A percentile compares a stretch with the other conserved stretches of the same genome.
Conservation (phyloP, 2,329 filamentous ascomycete genomes). For the Blastomyces gilchristii region DNA sequence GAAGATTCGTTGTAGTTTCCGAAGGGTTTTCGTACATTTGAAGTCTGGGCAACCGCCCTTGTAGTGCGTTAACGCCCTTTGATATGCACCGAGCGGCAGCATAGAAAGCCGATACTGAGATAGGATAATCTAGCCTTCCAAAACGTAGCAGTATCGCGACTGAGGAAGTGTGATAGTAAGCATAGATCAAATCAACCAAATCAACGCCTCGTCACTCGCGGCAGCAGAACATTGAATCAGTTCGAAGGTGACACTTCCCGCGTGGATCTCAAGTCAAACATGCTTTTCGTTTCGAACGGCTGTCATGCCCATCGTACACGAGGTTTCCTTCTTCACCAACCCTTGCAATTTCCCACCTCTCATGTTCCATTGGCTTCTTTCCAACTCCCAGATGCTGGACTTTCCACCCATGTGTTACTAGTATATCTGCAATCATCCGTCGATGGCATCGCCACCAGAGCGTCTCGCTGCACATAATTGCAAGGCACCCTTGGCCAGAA, state of each 20-base stretch:
- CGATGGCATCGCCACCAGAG: constrained; percentile 13
- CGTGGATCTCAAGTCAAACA: not conserved
- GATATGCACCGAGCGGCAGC: not conserved
- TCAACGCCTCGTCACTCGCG: not conserved
- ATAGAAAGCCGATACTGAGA: not conserved
- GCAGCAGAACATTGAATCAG: not conserved
- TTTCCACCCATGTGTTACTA: constrained; percentile 9
- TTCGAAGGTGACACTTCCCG: not conserved
- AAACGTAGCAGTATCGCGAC: not conserved
- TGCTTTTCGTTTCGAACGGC: not conserved
- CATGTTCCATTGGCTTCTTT: constrained; percentile 10
- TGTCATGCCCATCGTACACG: constrained; percentile 8
- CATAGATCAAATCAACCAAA: not conserved
- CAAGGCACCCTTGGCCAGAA: constrained; percentile 1
- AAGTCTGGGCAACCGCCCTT: not conserved
- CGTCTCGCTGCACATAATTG: constrained; percentile 14
- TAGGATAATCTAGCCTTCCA: not conserved
- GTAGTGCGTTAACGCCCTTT: not conserved
- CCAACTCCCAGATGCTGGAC: constrained; percentile 10
- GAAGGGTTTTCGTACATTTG: not conserved
- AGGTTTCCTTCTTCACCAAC: constrained; percentile 7
- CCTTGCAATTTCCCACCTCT: constrained; percentile 11
- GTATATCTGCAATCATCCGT: constrained; percentile 12
- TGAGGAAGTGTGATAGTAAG: not conserved
- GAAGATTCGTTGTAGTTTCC: not conserved